Percentiles rank a stretch among this genome's conserved stretches.
Conservation (phyloP, 2,329 filamentous ascomycete species). For the Erysiphe neolycopersici region DNA sequence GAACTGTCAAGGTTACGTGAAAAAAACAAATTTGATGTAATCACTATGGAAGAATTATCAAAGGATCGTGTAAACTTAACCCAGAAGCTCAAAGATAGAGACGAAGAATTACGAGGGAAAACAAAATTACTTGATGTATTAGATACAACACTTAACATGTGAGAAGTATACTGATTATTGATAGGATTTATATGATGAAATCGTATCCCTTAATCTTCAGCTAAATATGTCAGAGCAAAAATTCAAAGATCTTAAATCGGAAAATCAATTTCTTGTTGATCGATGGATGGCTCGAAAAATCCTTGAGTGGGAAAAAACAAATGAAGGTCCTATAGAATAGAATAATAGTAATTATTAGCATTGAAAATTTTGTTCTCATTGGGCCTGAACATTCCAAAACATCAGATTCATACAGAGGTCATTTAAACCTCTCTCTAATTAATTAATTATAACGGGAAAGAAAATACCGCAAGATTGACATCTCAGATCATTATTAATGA, state of each 20-base stretch:
- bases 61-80: conserved; percentile 33
- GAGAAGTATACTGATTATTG: not conserved
- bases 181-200: conserved; percentile 71
- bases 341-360: not conserved
- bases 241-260: conserved; percentile 41
- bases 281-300: conserved; percentile 79
- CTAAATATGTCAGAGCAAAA: conserved; percentile 64
- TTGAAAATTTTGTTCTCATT: not conserved
- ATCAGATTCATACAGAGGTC: no score
- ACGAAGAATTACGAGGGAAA: conserved; percentile 65
- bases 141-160: not conserved
- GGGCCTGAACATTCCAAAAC: no score
- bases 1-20: conserved; percentile 37
- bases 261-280: conserved; percentile 74
- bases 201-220: conserved; percentile 66
- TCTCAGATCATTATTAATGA: no score
- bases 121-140: conserved; percentile 50
- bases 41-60: conserved; percentile 32
- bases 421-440: no score
- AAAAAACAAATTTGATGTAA: conserved; percentile 30
- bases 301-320: conserved; percentile 70
- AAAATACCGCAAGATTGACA: no score
- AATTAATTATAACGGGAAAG: no score
- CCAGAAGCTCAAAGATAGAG: conserved; percentile 47
- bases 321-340: conserved; percentile 21